Evolutionary conservation across 306 rosid species (phyloP).

Genomic region (Morella rubra): DNA sequence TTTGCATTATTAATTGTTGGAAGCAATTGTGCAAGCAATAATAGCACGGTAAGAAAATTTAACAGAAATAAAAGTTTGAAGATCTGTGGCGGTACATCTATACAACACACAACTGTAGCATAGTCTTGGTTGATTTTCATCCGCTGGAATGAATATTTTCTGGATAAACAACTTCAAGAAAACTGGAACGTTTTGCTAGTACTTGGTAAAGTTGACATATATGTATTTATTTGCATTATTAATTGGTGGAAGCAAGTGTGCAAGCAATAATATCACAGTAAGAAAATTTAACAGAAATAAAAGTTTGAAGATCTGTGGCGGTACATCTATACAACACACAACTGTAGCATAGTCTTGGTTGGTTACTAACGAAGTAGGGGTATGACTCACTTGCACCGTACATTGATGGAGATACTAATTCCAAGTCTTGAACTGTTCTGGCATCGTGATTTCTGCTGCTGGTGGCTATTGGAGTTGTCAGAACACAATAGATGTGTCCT

Average conservation of each 20-base stretch:
- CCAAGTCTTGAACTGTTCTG: conserved; percentile 6
- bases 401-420: conserved; percentile 11
- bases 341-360: not conserved
- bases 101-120: not conserved
- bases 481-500: not conserved
- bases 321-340: not conserved
- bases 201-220: not conserved
- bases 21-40: not conserved
- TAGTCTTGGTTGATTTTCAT: not conserved
- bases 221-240: not conserved
- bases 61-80: not conserved
- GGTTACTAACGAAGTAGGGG: not conserved
- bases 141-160: not conserved
- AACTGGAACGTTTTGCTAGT: not conserved
- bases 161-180: not conserved
- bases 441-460: conserved; percentile 1
- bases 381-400: not conserved
- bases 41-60: not conserved
- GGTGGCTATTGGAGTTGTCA: conserved; percentile 2
- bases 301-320: not conserved
- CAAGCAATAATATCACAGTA: not conserved
- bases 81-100: not conserved
- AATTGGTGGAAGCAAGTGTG: not conserved
- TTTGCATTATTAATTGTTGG: not conserved
- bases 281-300: not conserved